Evolutionary conservation across 1,284 basidiomycete genomes (phyloP).

Genomic region (Ceratobasidium sp.): DNA sequence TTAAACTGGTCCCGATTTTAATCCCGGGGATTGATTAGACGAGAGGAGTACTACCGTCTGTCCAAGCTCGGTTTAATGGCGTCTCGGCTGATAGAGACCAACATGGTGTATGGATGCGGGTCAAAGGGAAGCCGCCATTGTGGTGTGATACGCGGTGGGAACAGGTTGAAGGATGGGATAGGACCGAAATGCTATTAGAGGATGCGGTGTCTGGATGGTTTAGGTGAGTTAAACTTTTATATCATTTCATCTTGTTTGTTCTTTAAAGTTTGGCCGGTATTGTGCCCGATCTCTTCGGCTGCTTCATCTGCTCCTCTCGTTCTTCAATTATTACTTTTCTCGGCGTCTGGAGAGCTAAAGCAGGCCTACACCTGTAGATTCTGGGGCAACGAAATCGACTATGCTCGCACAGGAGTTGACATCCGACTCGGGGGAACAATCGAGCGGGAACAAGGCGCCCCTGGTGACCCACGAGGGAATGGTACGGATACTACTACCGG

Average conservation of each 20-base stretch:
- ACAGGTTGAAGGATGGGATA: slow-evolving; percentile 55
- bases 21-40: slow-evolving; percentile 56
- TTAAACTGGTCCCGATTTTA: slow-evolving; percentile 9
- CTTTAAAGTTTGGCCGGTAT: neutral
- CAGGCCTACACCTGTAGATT: neutral
- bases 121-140: slow-evolving; percentile 51
- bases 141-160: slow-evolving; percentile 59
- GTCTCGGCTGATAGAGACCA: slow-evolving; percentile 48
- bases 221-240: slow-evolving; percentile 57
- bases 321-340: neutral
- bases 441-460: slow-evolving; percentile 20
- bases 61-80: slow-evolving; percentile 61
- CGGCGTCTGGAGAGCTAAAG: no score
- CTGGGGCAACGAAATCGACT: slow-evolving; percentile 39
- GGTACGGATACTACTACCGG: slow-evolving; percentile 8
- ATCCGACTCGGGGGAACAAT: slow-evolving; percentile 38
- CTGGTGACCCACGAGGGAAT: neutral
- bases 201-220: slow-evolving; percentile 63
- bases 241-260: neutral
- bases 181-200: slow-evolving; percentile 51
- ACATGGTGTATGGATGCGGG: slow-evolving; percentile 59
- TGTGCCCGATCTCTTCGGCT: slow-evolving; percentile 61
- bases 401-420: slow-evolving; percentile 43
- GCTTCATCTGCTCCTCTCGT: slow-evolving; percentile 25
- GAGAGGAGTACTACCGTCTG: slow-evolving; percentile 63